Base-by-base conservation (phyloP, 2,329 filamentous ascomycete genomes). In the Colletotrichum nymphaeae region DNA sequence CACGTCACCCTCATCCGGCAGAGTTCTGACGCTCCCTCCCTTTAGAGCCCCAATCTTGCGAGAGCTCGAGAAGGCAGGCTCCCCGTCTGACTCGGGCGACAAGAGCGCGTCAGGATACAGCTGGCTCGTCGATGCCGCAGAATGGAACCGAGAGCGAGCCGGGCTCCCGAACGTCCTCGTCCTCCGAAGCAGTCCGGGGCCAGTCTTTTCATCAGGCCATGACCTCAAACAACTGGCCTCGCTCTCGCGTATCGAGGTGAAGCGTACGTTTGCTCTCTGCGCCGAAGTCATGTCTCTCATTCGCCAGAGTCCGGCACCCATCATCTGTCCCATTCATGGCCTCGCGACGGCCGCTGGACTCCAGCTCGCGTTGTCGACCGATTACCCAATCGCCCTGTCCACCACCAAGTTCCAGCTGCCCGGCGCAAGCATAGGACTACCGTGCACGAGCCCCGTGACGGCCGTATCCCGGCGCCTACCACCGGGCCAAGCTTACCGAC, bases 171-270 rank as follows among this genome's bases (percentile, higher is more conserved):
- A 73, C 11, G 79, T 81, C 5, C 76, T 83, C 12, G 79, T 83
- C 55, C 77, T 83, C 11, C 80, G 81, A 65, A 77, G 81, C 67
- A 77, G 72, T 59, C 30, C 69, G 12, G 78, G 77, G 11, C 78
- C 77, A 11, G 77, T 81, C 42, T 83, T 83, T 72, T 76, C 77
- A 68, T 77, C 80, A 0, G 81, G 81, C 55, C 79, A 82, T 67
- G 79, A 82, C 72, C 76, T 82, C 3, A 64, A 74, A 8, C 79
- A 82, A 62, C 70, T 81, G 7, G 63, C 73, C 7, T 30, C 59
- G 0, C 72, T 77, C 11, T 37, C 35, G 2, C 32, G 60, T 1
- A 52, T 30, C 1, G 63, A 78, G 4, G 67, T 77, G 5, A 70
- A 63, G 42, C 72, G 74, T 26, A 78, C 78, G 1, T 81, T 83